phyloP scores from a whole-genome alignment of 768 basidiomycete species.

The Lactarius sanguifluus region DNA sequence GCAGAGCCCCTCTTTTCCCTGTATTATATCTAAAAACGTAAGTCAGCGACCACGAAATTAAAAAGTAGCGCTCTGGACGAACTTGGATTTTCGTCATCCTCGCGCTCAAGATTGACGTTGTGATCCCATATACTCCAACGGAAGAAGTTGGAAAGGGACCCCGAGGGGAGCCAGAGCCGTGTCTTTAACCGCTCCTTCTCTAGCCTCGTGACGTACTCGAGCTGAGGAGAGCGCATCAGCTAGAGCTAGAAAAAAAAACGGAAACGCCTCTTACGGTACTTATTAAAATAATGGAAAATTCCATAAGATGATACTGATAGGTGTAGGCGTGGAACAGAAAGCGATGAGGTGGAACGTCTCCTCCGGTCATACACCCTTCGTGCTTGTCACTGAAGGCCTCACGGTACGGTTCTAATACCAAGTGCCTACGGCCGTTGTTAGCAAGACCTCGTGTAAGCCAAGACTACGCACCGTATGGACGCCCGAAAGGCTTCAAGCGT shows the following conservation, averaged over 20 bases:
- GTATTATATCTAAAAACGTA: conserved; percentile 47
- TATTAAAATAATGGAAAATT: conserved; percentile 38
- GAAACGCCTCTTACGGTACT: conserved; percentile 38
- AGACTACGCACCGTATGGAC: conserved; percentile 47
- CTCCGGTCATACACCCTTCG: conserved; percentile 31
- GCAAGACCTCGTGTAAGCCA: background rate
- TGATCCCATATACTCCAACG: conserved; percentile 48
- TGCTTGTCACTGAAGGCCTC: conserved; percentile 45
- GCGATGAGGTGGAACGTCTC: conserved; percentile 59
- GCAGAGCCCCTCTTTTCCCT: conserved; percentile 47
- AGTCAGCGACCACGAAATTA: background rate
- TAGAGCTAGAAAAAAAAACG: background rate
- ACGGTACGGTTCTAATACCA: conserved; percentile 62
- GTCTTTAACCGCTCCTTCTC: conserved; percentile 47
- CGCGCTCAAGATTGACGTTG: conserved; percentile 43
- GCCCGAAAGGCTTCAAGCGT: conserved; percentile 49
- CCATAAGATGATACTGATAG: conserved; percentile 58
- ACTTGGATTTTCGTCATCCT: conserved; percentile 73
- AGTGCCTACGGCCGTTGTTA: conserved; percentile 36
- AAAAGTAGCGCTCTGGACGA: conserved; percentile 9
- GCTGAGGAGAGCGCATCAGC: conserved; percentile 40
- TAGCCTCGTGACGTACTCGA: conserved; percentile 55
- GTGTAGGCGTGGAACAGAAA: conserved; percentile 74
- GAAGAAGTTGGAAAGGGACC: conserved; percentile 39
- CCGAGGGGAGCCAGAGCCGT: conserved; percentile 59